A percentile compares a stretch with the other conserved stretches of the same genome.
Evolutionary conservation across 768 basidiomycete genomes (phyloP).

Genomic region (Russula ochroleuca): DNA sequence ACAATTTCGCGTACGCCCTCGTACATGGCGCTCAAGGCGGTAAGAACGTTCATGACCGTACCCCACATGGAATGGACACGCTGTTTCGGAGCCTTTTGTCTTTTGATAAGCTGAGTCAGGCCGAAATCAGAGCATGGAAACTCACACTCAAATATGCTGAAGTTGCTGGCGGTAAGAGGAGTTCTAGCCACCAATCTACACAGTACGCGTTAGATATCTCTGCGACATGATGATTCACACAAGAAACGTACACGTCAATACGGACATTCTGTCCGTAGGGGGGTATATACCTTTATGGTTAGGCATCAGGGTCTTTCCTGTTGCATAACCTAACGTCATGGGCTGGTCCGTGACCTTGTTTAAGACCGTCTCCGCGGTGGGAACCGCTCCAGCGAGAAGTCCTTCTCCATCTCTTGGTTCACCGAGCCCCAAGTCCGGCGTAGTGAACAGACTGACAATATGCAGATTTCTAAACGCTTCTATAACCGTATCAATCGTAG

Average conservation of each 20-base stretch:
- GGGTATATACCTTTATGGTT: constrained; percentile 68
- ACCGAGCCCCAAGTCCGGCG: constrained; percentile 67
- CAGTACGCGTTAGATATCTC: constrained; percentile 9
- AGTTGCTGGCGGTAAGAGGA: constrained; percentile 69
- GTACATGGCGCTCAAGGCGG: constrained; percentile 62
- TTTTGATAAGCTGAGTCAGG: neutral
- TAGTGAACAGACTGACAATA: constrained; percentile 53
- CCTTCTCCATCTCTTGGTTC: constrained; percentile 64
- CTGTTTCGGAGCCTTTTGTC: constrained; percentile 35
- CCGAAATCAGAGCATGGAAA: constrained; percentile 12
- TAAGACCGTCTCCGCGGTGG: constrained; percentile 67
- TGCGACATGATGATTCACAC: neutral
- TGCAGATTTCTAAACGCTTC: constrained; percentile 55
- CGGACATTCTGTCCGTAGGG: constrained; percentile 71
- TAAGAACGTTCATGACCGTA: constrained; percentile 67
- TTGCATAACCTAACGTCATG: constrained; percentile 73
- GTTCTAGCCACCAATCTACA: constrained; percentile 86
- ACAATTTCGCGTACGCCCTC: constrained; percentile 78
- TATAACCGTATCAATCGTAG: constrained; percentile 49
- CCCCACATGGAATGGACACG: constrained; percentile 55
- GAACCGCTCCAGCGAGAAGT: constrained; percentile 68
- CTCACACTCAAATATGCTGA: constrained; percentile 55
- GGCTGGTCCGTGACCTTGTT: constrained; percentile 64
- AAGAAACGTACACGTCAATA: constrained; percentile 63
- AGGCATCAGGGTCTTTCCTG: constrained; percentile 57